Base-by-base conservation (phyloP, 2,329 filamentous ascomycete genomes). In the Fusarium torreyae region DNA sequence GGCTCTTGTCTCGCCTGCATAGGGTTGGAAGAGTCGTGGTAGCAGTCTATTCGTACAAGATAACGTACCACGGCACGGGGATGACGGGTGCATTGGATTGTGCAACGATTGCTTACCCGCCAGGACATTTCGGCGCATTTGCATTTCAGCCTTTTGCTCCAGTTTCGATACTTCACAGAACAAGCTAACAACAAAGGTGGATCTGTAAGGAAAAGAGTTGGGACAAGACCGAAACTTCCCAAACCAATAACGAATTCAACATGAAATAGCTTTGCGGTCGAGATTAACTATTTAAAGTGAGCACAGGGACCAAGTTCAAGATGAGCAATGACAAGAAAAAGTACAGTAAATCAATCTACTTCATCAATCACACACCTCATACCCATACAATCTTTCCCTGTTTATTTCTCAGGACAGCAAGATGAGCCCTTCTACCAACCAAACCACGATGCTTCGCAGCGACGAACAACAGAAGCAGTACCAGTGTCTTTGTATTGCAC, bases 401-500 rank as follows among this genome's bases (percentile, higher is more conserved):
- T 34, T 17, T 14, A 17, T 17, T 34, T 7, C 4, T 17, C 15
- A 17, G 7, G 17, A 15, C 33, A 17, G 6, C 22, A 53, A 57
- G 6, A 57, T 57, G 55, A 57, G 46, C 36, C 44, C 38, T 13
- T 43, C 46, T 39, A 8, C 5, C 48, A 15, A 53, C 46, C 55
- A 38, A 31, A 28, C 28, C 15, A 8, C 46, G 10, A 15, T 31
- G 28, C 14, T n/a, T 31, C 20, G 22, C 22, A 38, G 7, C 28
- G 7, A 11, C 14, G 13, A 57, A 13, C 20, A 57, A 3, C n/a
- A 36, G 22, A 57, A 10, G 11, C 46, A 57, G 38, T 57, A 53
- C 22, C 55, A n/a, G 39, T 57, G 38, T 38, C 55, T 57, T 18
- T 53, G 55, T 13, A 57, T 57, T 7, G 15, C 53, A 22, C 46